Evolutionary conservation across 2,329 filamentous ascomycete genomes (phyloP).

Genomic region (Colletotrichum eremochloae): DNA sequence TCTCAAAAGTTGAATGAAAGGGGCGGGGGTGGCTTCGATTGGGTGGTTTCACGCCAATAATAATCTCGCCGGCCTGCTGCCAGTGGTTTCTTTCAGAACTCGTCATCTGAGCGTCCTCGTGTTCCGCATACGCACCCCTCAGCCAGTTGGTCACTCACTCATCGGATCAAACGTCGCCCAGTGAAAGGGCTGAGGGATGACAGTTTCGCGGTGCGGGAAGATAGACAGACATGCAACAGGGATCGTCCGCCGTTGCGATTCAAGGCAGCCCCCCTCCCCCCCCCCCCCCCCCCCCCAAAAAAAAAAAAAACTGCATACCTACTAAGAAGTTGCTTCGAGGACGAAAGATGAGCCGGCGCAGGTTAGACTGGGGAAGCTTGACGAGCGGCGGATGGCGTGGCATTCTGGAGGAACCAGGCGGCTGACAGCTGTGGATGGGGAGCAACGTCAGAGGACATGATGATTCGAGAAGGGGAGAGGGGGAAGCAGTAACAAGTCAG

Average conservation of each 20-base stretch:
- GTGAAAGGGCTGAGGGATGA: neutral
- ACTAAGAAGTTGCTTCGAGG: constrained; percentile 16
- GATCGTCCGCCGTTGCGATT: constrained; percentile 41
- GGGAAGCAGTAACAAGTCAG: constrained; percentile 16
- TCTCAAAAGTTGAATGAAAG: constrained; percentile 26
- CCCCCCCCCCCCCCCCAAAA: too few relatives aligned
- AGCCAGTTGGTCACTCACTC: neutral
- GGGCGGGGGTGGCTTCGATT: constrained; percentile 16
- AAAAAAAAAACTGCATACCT: neutral
- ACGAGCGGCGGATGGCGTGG: constrained; percentile 7
- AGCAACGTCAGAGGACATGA: constrained; percentile 30
- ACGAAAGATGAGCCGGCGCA: constrained; percentile 30
- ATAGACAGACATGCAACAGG: constrained; percentile 17
- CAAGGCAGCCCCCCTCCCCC: constrained; percentile 24
- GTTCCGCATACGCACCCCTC: constrained; percentile 4
- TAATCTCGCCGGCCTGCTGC: constrained; percentile 17
- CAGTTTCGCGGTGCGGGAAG: constrained; percentile 1
- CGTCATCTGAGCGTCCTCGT: constrained; percentile 34
- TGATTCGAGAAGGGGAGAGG: neutral
- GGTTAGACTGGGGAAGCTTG: constrained; percentile 29
- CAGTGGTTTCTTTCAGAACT: constrained; percentile 13
- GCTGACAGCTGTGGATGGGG: constrained; percentile 30
- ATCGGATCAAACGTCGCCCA: constrained; percentile 21
- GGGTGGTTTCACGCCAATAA: constrained; percentile 36
- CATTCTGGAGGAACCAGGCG: constrained; percentile 24